Conservation (phyloP, 2,329 filamentous ascomycete species). For the Metarhizium brunneum region DNA sequence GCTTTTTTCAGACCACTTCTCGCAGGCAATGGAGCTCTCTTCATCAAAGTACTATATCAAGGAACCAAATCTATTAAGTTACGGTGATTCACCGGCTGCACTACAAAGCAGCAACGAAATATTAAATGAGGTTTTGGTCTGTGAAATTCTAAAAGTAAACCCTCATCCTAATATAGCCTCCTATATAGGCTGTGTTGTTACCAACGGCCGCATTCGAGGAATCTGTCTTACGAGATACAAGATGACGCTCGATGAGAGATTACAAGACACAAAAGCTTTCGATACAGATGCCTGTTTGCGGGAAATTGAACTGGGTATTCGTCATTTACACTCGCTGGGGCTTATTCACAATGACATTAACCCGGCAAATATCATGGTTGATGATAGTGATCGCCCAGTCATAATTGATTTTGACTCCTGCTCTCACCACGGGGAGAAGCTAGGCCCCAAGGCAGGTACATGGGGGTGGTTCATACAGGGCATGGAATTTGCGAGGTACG, state of each 20-base stretch:
- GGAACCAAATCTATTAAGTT: not conserved
- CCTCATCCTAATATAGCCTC: slow-evolving; percentile 12
- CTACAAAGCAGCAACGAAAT: not conserved
- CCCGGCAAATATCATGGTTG: slow-evolving; percentile 24
- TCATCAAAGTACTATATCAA: slow-evolving; percentile 1
- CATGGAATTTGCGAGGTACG: not conserved
- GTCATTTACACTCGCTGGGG: slow-evolving; percentile 24
- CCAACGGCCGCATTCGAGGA: slow-evolving; percentile 7
- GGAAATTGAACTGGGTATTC: slow-evolving; percentile 15
- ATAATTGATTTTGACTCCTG: slow-evolving; percentile 28
- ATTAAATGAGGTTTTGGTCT: slow-evolving; percentile 8
- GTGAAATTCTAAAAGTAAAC: slow-evolving; percentile 8
- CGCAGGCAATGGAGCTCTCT: not conserved
- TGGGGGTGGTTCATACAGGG: not conserved
- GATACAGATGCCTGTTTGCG: slow-evolving; percentile 5
- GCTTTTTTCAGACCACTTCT: not conserved
- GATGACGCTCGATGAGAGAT: not conserved
- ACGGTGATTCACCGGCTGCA: not conserved
- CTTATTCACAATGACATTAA: slow-evolving; percentile 27
- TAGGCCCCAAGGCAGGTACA: not conserved
- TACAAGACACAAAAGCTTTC: not conserved
- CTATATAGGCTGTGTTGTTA: slow-evolving; percentile 10
- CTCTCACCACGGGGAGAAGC: not conserved
- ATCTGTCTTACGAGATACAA: slow-evolving; percentile 9
- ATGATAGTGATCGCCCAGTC: slow-evolving; percentile 17